A percentile compares a stretch with the other conserved stretches of the same genome.
phyloP scores from a whole-genome alignment of 1,284 basidiomycete species.

The Fistulina hepatica region DNA sequence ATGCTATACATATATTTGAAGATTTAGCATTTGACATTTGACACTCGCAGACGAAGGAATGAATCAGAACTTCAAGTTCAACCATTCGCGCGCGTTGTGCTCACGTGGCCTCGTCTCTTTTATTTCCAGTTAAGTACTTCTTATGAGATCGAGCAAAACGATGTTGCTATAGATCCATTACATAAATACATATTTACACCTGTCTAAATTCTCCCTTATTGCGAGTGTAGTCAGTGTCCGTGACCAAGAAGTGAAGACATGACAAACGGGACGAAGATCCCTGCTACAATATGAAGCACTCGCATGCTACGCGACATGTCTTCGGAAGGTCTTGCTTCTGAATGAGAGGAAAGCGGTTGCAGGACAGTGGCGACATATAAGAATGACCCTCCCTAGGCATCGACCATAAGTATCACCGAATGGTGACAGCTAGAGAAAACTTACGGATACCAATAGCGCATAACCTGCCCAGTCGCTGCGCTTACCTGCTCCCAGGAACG shows the following conservation, averaged over 20 bases:
- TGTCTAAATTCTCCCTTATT: not conserved
- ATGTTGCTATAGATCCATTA: no score
- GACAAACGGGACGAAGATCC: slow-evolving; percentile 62
- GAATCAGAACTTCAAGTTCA: no score
- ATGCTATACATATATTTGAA: no score
- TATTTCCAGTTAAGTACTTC: no score
- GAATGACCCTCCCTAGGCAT: slow-evolving; percentile 78
- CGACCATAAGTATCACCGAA: slow-evolving; percentile 6
- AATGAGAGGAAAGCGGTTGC: slow-evolving; percentile 64
- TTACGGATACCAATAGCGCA: slow-evolving; percentile 69
- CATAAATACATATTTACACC: not conserved
- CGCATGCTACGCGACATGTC: slow-evolving; percentile 34
- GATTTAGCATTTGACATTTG: no score
- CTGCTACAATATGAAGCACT: slow-evolving; percentile 44
- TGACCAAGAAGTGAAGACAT: slow-evolving; percentile 41
- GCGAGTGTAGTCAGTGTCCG: no score
- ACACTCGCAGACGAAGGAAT: no score
- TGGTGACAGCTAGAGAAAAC: slow-evolving; percentile 17
- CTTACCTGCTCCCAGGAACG: slow-evolving; percentile 33
- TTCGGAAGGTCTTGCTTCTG: slow-evolving; percentile 27
- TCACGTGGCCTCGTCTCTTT: no score
- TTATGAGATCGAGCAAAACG: no score
- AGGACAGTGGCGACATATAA: slow-evolving; percentile 89
- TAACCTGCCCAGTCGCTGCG: slow-evolving; percentile 56
- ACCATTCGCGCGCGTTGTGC: no score